A percentile compares a stretch with the other conserved stretches of the same genome.
Conservation (phyloP, 257 asterid species). For the Ballota nigra region DNA sequence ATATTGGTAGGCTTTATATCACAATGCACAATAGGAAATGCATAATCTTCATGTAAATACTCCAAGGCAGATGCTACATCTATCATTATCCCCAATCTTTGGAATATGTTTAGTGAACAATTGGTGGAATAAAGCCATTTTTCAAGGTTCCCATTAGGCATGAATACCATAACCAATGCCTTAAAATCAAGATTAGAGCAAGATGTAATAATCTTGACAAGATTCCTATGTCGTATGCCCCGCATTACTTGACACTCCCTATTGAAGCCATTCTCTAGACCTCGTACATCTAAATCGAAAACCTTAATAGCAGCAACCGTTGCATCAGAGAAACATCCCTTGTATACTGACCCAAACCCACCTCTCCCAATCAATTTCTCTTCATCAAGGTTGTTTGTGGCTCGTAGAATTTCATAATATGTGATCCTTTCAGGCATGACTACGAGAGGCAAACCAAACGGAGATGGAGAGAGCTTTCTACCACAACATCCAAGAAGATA, state of each 20-base stretch:
- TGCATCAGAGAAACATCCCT: neutral
- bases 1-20: slow-evolving; percentile 3
- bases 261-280: neutral
- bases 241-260: neutral
- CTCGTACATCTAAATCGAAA: neutral
- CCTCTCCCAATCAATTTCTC: slow-evolving; percentile 8
- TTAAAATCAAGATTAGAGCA: slow-evolving; percentile 12
- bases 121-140: neutral
- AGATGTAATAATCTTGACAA: slow-evolving; percentile 11
- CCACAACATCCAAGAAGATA: neutral
- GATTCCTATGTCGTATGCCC: slow-evolving; percentile 10
- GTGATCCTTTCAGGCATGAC: neutral
- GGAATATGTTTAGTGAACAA: neutral
- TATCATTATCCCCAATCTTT: slow-evolving; percentile 3
- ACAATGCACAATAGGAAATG: slow-evolving; percentile 8
- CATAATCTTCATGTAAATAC: neutral
- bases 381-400: neutral
- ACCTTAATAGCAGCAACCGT: slow-evolving; percentile 1
- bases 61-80: neutral
- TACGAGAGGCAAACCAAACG: neutral
- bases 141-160: slow-evolving; percentile 15
- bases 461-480: neutral
- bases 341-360: neutral
- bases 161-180: slow-evolving; percentile 8
- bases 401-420: neutral